These are phyloP conservation scores for Candida sp. DNA, from an alignment of 1,139 yeast genomes.

Conservation along the genomic window DNA sequence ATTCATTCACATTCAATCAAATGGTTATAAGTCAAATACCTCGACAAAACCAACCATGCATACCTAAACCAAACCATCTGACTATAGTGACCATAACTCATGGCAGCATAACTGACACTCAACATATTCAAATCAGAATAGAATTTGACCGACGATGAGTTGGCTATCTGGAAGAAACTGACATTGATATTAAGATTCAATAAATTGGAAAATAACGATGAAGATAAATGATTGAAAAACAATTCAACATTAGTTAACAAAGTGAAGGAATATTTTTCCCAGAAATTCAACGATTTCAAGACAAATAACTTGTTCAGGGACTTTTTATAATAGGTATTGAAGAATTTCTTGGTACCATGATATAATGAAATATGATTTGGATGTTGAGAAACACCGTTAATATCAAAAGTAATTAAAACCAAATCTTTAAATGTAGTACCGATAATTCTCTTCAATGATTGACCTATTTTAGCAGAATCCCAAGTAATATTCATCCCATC, in stretches of 20 bases:
- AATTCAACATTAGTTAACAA: conserved; percentile 45
- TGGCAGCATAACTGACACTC: conserved; percentile 63
- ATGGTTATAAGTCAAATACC: conserved; percentile 76
- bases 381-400: conserved; percentile 78
- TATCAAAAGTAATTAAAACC: conserved; percentile 79
- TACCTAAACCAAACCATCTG: conserved; percentile 97
- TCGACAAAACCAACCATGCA: conserved; percentile 78
- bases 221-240: conserved; percentile 30
- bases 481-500: conserved; percentile 78
- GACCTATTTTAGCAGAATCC: conserved; percentile 46
- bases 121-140: conserved; percentile 57
- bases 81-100: conserved; percentile 79
- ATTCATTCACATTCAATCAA: conserved; percentile 31
- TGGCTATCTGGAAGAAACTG: conserved; percentile 27
- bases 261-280: conserved; percentile 52
- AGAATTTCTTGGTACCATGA: conserved; percentile 48
- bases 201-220: conserved; percentile 26
- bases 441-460: conserved; percentile 18
- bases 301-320: conserved; percentile 25
- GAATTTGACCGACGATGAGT: conserved; percentile 31
- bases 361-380: conserved; percentile 75
- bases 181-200: conserved; percentile 37
- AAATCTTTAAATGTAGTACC: conserved; percentile 15
- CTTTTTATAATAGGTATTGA: conserved; percentile 9
- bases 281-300: conserved; percentile 44